Evolutionary conservation across 352 stramenopile genomes (phyloP).

Genomic region (Pythium aquatile): DNA sequence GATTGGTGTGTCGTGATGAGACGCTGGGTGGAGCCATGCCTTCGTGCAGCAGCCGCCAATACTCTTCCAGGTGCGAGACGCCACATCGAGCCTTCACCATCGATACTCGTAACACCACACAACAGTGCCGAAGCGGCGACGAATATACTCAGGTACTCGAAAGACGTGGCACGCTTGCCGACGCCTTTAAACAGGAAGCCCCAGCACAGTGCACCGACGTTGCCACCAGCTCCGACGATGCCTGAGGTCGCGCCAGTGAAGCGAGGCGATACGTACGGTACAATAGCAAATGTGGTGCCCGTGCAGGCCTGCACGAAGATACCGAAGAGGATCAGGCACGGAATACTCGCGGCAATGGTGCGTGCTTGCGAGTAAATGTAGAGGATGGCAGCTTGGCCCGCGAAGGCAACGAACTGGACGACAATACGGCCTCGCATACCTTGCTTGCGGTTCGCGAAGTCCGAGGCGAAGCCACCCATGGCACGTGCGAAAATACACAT

Average conservation of each 20-base stretch:
- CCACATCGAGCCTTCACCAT: slow-evolving; percentile 20
- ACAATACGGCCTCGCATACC: slow-evolving; percentile 87
- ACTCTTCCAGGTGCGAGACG: not conserved
- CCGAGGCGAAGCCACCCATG: slow-evolving; percentile 81
- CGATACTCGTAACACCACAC: slow-evolving; percentile 17
- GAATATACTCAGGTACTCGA: slow-evolving; percentile 45
- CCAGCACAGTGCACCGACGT: slow-evolving; percentile 45
- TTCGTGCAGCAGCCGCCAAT: not conserved
- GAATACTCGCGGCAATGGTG: slow-evolving; percentile 43
- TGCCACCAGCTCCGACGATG: slow-evolving; percentile 54
- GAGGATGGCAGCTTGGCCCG: slow-evolving; percentile 73
- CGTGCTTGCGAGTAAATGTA: slow-evolving; percentile 77
- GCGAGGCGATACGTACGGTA: slow-evolving; percentile 49
- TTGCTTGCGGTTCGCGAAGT: slow-evolving; percentile 67
- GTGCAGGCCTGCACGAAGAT: slow-evolving; percentile 85
- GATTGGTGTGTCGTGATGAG: not conserved
- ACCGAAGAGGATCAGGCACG: slow-evolving; percentile 87
- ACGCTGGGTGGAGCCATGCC: not conserved
- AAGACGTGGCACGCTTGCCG: slow-evolving; percentile 29
- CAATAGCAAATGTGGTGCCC: slow-evolving; percentile 52
- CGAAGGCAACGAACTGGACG: slow-evolving; percentile 72
- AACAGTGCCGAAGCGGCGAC: slow-evolving; percentile 22
- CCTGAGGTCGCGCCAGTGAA: slow-evolving; percentile 46
- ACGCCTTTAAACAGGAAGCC: slow-evolving; percentile 50
- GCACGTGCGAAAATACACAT: slow-evolving; percentile 93